Evolutionary conservation across 352 stramenopile genomes (phyloP), one percentile per base, ranked within the genome.

Genomic region (Globisporangium camurandrum): DNA sequence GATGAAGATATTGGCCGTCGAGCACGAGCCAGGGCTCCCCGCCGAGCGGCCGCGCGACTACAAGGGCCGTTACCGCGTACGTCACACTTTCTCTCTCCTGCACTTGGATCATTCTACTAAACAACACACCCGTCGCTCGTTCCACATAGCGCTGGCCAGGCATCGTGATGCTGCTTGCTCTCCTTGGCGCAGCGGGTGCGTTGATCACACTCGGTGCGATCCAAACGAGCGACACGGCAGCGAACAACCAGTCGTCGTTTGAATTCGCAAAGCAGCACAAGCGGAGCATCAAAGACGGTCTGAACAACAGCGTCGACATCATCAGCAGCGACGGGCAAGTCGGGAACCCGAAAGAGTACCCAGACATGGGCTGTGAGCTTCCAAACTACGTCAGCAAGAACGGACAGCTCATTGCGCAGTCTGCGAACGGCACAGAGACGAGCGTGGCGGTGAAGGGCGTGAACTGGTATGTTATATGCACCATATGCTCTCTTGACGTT

Each of bases 61-160:
- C 66, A 88, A 88, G 42, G 80, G 80, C 12, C 75, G 77, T 28
- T 70, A 82, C 50, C 66, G 69, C 23, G 67, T 82, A 57, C 17
- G 64, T 66, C 12, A 24, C 22, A 7, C 3, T 24, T 33, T 48
- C 14, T 23, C 23, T 36, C 28, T 14, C 2, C 17, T 50, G 27
- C 20, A 34, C 4, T 23, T 39, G 9, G 17, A n/a, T 33, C 22
- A 23, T 43, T 51, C 19, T 9, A 16, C 16, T 40, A 34, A 6
- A 34, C 11, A 34, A 12, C 30, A 6, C 6, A 34, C 30, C 30
- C 11, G 6, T 34, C 30, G 30, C 30, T 34, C 30, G 30, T 12
- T 34, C 30, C 6, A 34, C 30, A 3, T 8, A 54, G 48, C 39
- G 37, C 38, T 54, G 48, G 48, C 48, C 48, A 7, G 48, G 48